A percentile compares a stretch with the other conserved stretches of the same genome.
Conservation (phyloP, 306 rosid species). For the Prunus persica region DNA sequence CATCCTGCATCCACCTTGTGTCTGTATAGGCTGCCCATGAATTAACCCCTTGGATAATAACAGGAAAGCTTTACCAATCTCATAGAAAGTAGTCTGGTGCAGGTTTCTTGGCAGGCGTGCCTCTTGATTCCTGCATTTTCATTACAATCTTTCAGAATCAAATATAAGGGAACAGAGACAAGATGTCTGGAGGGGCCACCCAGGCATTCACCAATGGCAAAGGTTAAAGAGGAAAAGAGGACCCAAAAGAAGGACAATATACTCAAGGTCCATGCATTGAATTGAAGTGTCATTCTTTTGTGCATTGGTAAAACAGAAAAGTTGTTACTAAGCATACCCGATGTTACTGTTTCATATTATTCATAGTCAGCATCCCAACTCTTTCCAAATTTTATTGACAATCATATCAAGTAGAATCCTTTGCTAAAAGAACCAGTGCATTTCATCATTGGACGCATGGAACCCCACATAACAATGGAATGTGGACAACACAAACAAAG, state of each 20-base stretch:
- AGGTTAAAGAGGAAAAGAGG: not conserved
- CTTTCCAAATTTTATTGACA: not conserved
- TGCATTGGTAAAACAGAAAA: not conserved
- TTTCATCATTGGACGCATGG: not conserved
- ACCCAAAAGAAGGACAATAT: not conserved
- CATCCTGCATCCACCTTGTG: slow-evolving; percentile 26
- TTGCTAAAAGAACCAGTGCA: not conserved
- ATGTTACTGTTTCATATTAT: not conserved
- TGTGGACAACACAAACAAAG: slow-evolving; percentile 2
- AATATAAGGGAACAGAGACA: not conserved
- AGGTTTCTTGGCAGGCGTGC: slow-evolving; percentile 84
- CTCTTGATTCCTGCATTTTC: slow-evolving; percentile 81
- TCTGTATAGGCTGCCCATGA: slow-evolving; percentile 31
- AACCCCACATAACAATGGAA: not conserved
- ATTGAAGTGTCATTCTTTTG: not conserved
- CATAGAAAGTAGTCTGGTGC: slow-evolving; percentile 94
- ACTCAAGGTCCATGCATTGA: not conserved
- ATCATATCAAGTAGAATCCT: not conserved
- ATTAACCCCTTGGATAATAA: slow-evolving; percentile 30
- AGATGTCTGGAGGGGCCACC: not conserved
- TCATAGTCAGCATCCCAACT: not conserved
- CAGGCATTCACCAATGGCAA: not conserved
- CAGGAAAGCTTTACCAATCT: slow-evolving; percentile 20
- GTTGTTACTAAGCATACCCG: not conserved
- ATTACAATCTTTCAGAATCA: slow-evolving; percentile 9